These are phyloP conservation scores for Lathyrus sativus DNA, from an alignment of 306 rosid genomes.

Conservation along the genomic window DNA sequence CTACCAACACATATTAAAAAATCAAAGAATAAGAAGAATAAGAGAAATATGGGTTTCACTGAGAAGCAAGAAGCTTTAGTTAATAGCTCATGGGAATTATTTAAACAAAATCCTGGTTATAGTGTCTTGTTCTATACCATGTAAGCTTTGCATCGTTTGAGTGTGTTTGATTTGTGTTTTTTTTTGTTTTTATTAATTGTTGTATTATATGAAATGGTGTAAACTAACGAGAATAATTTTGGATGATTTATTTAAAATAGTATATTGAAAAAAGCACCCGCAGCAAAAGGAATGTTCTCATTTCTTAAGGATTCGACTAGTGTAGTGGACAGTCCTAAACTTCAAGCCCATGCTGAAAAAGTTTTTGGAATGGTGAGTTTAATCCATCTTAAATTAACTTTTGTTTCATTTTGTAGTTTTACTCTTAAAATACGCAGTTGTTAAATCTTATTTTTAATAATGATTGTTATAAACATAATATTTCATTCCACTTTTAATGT, in stretches of 20 bases:
- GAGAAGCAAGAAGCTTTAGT: not conserved
- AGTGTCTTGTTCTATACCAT: not conserved
- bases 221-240: too few species aligned
- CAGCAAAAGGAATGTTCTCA: not conserved
- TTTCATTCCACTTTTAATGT: too few species aligned
- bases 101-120: not conserved
- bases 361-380: constrained; percentile 26
- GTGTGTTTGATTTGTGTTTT: not conserved
- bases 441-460: too few species aligned
- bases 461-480: too few species aligned
- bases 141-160: not conserved
- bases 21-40: not conserved
- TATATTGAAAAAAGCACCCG: not conserved
- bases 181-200: too few species aligned
- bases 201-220: too few species aligned
- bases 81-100: not conserved
- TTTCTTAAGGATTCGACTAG: constrained; percentile 10
- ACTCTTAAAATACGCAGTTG: too few species aligned
- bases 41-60: not conserved
- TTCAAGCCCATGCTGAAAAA: constrained; percentile 32
- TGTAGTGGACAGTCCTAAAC: constrained; percentile 31
- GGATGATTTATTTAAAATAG: not conserved
- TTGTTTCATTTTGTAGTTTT: not conserved
- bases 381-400: not conserved
- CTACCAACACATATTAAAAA: not conserved